Conservation (phyloP, 1,139 yeast species). For the Candida buenavistaensis region DNA sequence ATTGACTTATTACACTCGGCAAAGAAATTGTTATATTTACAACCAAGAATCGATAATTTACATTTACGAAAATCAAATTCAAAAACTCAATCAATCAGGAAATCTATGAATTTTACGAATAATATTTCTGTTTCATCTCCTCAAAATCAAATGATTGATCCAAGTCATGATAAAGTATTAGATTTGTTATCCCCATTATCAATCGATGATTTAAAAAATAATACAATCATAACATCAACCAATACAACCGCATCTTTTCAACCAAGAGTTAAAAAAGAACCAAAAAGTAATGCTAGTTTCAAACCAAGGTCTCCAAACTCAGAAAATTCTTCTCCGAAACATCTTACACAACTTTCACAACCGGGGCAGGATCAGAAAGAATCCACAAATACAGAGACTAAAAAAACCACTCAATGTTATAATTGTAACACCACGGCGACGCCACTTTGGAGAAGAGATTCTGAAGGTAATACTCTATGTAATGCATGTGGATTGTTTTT, state of each 20-base stretch:
- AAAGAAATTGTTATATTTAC: constrained; percentile 38
- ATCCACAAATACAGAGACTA: not conserved
- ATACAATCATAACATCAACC: constrained; percentile 8
- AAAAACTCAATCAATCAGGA: constrained; percentile 20
- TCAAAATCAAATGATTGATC: not conserved
- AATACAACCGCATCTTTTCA: constrained; percentile 4
- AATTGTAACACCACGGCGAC: constrained; percentile 59
- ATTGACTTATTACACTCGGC: constrained; percentile 47
- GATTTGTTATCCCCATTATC: constrained; percentile 46
- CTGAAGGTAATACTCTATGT: constrained; percentile 56
- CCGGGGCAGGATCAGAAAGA: too few relatives aligned
- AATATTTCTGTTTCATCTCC: not conserved
- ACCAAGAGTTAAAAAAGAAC: constrained; percentile 14
- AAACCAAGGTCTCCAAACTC: constrained; percentile 12
- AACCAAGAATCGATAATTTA: constrained; percentile 44
- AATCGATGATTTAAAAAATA: constrained; percentile 34
- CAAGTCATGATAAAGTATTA: constrained; percentile 19
- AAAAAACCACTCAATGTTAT: constrained; percentile 16
- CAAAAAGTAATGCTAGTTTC: constrained; percentile 10
- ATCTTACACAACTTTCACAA: not conserved
- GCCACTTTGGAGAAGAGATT: constrained; percentile 60
- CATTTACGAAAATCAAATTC: constrained; percentile 37
- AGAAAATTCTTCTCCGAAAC: constrained; percentile 10
- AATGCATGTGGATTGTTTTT: constrained; percentile 62
- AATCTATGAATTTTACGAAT: not conserved